phyloP scores from a whole-genome alignment of 176 grass and related monocot species.

The Panicum miliaceum region DNA sequence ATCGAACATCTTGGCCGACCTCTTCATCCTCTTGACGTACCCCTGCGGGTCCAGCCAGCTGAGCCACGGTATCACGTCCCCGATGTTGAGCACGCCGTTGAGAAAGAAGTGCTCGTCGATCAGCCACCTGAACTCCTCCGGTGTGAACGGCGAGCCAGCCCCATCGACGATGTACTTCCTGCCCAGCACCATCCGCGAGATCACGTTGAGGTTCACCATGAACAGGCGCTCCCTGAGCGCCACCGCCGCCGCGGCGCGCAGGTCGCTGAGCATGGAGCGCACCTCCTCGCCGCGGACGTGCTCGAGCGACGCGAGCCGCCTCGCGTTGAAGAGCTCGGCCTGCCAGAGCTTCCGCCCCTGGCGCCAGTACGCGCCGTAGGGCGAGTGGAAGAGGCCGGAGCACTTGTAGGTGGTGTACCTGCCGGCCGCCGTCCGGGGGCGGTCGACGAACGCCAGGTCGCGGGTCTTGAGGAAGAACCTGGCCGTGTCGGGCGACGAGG shows the following conservation, averaged over 20 bases:
- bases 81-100: slow-evolving; percentile 59
- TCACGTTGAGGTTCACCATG: neutral
- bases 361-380: slow-evolving; percentile 54
- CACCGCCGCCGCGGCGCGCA: neutral
- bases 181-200: slow-evolving; percentile 56
- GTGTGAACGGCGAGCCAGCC: slow-evolving; percentile 20
- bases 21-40: slow-evolving; percentile 61
- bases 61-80: slow-evolving; percentile 59
- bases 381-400: slow-evolving; percentile 51
- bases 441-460: slow-evolving; percentile 42
- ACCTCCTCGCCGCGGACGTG: slow-evolving; percentile 53
- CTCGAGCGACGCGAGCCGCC: slow-evolving; percentile 47
- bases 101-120: slow-evolving; percentile 57
- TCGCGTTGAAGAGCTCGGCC: slow-evolving; percentile 48
- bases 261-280: slow-evolving; percentile 29
- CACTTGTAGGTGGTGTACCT: slow-evolving; percentile 55
- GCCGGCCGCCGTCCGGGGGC: slow-evolving; percentile 44
- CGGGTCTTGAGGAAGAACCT: slow-evolving; percentile 20
- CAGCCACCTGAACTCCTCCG: slow-evolving; percentile 58
- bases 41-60: slow-evolving; percentile 51
- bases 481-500: neutral
- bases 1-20: slow-evolving; percentile 47
- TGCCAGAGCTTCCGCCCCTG: slow-evolving; percentile 56
- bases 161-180: slow-evolving; percentile 48
- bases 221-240: neutral